These are phyloP conservation scores for Sideroxylon spinosum DNA, from an alignment of 179 eudicot genomes.

Conservation along the genomic window DNA sequence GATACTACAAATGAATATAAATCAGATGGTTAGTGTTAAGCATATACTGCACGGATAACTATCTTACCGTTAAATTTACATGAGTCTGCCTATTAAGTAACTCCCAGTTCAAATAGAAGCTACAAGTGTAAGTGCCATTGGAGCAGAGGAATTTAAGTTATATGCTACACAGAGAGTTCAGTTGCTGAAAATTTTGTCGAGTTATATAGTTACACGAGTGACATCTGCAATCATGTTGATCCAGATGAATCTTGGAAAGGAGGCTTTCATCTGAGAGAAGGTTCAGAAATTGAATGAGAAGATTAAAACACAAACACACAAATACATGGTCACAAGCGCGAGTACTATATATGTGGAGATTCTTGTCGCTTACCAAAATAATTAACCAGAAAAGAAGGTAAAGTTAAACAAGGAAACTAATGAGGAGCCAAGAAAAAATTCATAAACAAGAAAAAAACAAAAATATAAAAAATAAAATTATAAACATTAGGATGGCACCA, in stretches of 20 bases:
- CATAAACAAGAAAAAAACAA: background rate
- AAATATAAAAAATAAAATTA: no score
- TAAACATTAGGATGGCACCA: constrained; percentile 5
- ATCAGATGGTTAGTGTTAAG: background rate
- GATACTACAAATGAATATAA: background rate
- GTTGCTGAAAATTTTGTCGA: background rate
- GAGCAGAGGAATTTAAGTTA: background rate
- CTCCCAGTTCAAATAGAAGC: background rate
- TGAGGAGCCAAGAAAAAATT: background rate
- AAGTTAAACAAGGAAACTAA: background rate
- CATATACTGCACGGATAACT: no score
- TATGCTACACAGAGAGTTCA: background rate
- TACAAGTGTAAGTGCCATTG: background rate
- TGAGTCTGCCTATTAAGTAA: background rate
- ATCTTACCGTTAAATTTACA: no score
- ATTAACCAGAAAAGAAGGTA: constrained; percentile 4
- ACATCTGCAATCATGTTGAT: background rate
- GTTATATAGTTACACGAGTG: background rate
- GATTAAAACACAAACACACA: background rate
- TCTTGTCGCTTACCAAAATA: background rate
- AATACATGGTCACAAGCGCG: background rate
- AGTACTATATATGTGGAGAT: background rate
- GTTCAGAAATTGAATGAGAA: background rate
- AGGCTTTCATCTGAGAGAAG: background rate
- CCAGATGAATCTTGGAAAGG: background rate